These are phyloP conservation scores for Starmerella potacharoeniae DNA, from an alignment of 805 yeast species.

Conservation along the genomic window DNA sequence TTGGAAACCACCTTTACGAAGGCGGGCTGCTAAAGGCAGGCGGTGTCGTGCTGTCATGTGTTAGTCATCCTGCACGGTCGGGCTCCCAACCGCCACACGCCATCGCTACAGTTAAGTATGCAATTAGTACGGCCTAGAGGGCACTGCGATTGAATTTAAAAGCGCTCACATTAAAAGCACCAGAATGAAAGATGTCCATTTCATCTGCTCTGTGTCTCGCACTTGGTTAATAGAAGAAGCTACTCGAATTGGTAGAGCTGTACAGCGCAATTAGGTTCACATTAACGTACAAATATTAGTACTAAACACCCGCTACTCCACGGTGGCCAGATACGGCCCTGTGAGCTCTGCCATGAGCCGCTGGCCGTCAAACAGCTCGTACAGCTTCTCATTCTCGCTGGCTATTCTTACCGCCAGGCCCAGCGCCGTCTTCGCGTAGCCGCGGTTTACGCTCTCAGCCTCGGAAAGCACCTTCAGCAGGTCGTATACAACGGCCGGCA, in stretches of 20 bases:
- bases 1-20: background rate
- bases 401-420: slow-evolving; percentile 54
- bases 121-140: no score
- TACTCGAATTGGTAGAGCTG: no score
- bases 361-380: slow-evolving; percentile 43
- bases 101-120: no score
- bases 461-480: slow-evolving; percentile 45
- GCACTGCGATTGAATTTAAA: no score
- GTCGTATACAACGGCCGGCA: slow-evolving; percentile 62
- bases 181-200: no score
- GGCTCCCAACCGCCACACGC: no score
- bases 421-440: slow-evolving; percentile 46
- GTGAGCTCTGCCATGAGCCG: slow-evolving; percentile 24
- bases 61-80: background rate
- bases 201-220: no score
- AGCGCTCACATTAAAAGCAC: no score
- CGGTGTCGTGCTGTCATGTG: background rate
- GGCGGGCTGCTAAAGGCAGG: background rate
- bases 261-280: no score
- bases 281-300: no score
- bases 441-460: slow-evolving; percentile 32
- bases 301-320: background rate
- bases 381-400: slow-evolving; percentile 50
- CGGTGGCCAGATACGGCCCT: slow-evolving; percentile 5
- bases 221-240: no score